These are phyloP conservation scores for Sedum album DNA, from an alignment of 164 flowering plant genomes.

Conservation along the genomic window DNA sequence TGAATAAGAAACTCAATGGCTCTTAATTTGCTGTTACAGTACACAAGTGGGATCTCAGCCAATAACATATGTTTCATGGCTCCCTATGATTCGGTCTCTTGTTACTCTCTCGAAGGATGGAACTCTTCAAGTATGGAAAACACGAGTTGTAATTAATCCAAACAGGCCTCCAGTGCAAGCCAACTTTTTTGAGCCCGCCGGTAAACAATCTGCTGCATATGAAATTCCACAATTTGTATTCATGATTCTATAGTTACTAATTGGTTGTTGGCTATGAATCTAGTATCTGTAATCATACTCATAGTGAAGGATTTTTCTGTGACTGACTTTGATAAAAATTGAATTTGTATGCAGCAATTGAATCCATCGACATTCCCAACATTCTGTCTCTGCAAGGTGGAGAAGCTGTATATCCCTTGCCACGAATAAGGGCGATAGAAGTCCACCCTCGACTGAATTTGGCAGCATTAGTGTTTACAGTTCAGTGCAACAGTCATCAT, in stretches of 20 bases:
- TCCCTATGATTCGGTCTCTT: constrained; percentile 62
- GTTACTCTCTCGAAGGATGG: constrained; percentile 92
- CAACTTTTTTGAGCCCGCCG: constrained; percentile 92
- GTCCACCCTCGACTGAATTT: constrained; percentile 84
- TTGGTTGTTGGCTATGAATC: not conserved
- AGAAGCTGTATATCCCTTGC: constrained; percentile 90
- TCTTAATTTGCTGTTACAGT: constrained; percentile 32
- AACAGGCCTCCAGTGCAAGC: constrained; percentile 83
- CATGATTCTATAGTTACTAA: not conserved
- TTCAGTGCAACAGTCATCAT: constrained; percentile 30
- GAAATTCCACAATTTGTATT: not conserved
- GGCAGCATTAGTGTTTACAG: constrained; percentile 80
- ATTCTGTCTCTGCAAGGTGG: constrained; percentile 92
- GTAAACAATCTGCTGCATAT: constrained; percentile 32
- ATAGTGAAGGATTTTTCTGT: too few relatives aligned
- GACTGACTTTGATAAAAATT: constrained; percentile 8
- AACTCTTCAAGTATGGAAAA: constrained; percentile 90
- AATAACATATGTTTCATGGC: constrained; percentile 77
- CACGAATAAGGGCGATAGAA: constrained; percentile 65
- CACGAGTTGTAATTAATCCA: constrained; percentile 65
- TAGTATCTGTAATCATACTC: not conserved
- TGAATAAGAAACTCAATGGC: not conserved
- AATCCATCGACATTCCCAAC: constrained; percentile 79
- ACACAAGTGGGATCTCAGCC: constrained; percentile 94
- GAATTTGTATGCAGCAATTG: constrained; percentile 53